Base-by-base conservation (phyloP, 306 rosid species). In the Dalbergia oliveri region DNA sequence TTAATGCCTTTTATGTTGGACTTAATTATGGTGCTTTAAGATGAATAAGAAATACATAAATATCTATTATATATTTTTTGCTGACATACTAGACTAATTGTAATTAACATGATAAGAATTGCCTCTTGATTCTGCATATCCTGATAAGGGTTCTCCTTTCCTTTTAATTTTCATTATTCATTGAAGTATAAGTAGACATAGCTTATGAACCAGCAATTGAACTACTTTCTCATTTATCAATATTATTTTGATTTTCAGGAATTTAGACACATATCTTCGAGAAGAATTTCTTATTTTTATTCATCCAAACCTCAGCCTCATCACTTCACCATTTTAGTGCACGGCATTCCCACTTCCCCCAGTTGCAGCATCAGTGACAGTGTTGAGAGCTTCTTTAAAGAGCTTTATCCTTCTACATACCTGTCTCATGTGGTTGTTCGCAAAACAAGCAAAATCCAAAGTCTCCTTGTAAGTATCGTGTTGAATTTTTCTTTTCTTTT, bases 251-350 rank as follows among this genome's bases (percentile, higher is more conserved):
- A 82, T 83, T 49, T 86, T 80, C 95, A 94, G 97, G 97, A 94
- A 77, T 94, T 90, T 73, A 86, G 69, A n/a, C 85, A 90, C 81
- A 84, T 94, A 70, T 86, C 97, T 78, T 84, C 87, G 11, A 90
- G 75, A 83, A 91, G 99, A 84, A 79, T 87, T 21, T 91, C 91
- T 62, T 92, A 89, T 84, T 94, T 94, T 77, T 69, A 83, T 85
- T 84, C 97, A 69, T 92, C 97, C 82, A 63, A 91, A 79, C 99
- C 97, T 60, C 94, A 88, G 78, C 97, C 97, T 34, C 99, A 94
- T 82, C 97, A 93, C 60, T 94, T 94, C 88, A 89, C 97, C 39
- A 71, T 94, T 86, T 82, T 94, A 84, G 97, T 91, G 81, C 93
- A 73, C 23, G 86, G 93, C 84, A 89, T 93, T 66, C 97, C 99